Conservation (phyloP, 495 filamentous ascomycete genomes). For the Neurospora sublineolata region DNA sequence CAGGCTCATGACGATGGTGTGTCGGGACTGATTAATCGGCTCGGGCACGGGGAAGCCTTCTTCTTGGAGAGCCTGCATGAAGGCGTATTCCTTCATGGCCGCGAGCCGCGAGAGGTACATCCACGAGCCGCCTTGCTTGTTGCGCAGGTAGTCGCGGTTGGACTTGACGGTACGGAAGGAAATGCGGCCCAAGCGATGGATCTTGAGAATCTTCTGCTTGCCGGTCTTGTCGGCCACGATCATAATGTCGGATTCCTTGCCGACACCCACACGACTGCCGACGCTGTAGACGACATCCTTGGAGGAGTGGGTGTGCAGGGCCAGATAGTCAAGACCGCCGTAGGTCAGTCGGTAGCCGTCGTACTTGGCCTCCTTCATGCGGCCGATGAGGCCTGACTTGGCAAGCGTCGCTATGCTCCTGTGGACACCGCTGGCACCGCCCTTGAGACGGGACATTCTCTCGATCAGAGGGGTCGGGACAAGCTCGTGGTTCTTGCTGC, state of each 20-base stretch:
- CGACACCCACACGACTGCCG: constrained; percentile 88
- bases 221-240: constrained; percentile 65
- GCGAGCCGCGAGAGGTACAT: constrained; percentile 94
- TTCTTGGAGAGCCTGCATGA: constrained; percentile 74
- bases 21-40: constrained; percentile 74
- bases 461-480: constrained; percentile 84
- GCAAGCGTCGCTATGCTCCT: constrained; percentile 79
- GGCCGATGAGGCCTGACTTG: constrained; percentile 83
- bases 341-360: constrained; percentile 97
- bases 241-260: constrained; percentile 95
- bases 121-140: constrained; percentile 64
- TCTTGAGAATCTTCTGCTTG: constrained; percentile 68
- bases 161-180: constrained; percentile 93
- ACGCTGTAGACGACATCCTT: constrained; percentile 73
- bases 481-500: constrained; percentile 91
- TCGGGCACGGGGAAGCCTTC: constrained; percentile 84
- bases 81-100: constrained; percentile 81
- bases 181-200: constrained; percentile 84
- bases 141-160: constrained; percentile 90
- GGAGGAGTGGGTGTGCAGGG: constrained; percentile 77
- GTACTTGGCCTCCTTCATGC: constrained; percentile 91
- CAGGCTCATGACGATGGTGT: constrained; percentile 90
- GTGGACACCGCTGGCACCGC: constrained; percentile 68
- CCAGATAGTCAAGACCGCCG: constrained; percentile 92
- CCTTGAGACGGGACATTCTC: constrained; percentile 68